These are phyloP conservation scores for Chytridium lagenaria DNA, from an alignment of 371 early-diverging fungal species.

Conservation along the genomic window DNA sequence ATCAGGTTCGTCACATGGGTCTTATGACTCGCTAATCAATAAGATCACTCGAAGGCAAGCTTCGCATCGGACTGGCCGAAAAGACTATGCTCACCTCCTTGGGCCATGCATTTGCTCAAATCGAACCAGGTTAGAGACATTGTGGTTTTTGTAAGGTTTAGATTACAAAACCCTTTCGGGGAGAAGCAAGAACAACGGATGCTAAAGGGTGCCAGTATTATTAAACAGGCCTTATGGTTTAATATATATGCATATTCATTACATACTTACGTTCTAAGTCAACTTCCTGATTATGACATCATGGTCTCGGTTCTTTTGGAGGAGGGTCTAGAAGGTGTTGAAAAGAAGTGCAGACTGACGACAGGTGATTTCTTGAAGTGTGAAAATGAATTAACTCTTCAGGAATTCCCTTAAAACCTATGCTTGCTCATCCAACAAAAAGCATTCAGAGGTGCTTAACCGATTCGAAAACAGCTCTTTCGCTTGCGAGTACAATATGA, in stretches of 20 bases:
- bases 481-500: slow-evolving; percentile 99
- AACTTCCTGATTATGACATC: slow-evolving; percentile 88
- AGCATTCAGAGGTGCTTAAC: slow-evolving; percentile 92
- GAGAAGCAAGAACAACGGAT: slow-evolving; percentile 65
- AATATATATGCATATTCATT: slow-evolving; percentile 19
- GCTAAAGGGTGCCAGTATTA: slow-evolving; percentile 71
- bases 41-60: slow-evolving; percentile 93
- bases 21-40: not conserved
- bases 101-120: slow-evolving; percentile 76
- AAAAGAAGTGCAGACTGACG: slow-evolving; percentile 80
- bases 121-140: slow-evolving; percentile 30
- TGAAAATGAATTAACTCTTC: slow-evolving; percentile 22
- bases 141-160: slow-evolving; percentile 19
- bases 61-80: slow-evolving; percentile 98
- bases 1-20: slow-evolving; percentile 64
- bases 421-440: slow-evolving; percentile 99
- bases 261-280: slow-evolving; percentile 51
- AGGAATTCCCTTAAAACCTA: slow-evolving; percentile 98
- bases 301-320: slow-evolving; percentile 87
- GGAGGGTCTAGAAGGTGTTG: slow-evolving; percentile 70
- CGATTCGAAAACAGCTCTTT: slow-evolving; percentile 91
- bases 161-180: slow-evolving; percentile 51
- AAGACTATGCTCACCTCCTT: slow-evolving; percentile 90
- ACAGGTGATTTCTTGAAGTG: slow-evolving; percentile 64
- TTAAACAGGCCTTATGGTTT: slow-evolving; percentile 92